Conservation (phyloP, 129 eudicot genomes). For the Kitagawia praeruptora region DNA sequence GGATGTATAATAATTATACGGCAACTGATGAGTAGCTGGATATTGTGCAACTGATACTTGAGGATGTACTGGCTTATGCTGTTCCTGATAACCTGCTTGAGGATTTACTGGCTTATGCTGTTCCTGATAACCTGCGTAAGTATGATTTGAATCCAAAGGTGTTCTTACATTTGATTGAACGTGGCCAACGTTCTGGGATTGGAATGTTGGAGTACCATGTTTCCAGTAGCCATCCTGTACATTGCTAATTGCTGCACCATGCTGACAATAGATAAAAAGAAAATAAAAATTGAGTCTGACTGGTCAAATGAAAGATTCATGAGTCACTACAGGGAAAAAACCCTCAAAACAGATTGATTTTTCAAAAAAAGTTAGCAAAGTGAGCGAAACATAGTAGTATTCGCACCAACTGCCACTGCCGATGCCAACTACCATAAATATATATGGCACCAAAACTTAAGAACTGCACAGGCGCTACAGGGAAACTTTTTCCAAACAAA, state of each 20-base stretch:
- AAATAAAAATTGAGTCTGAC: slow-evolving; percentile 10
- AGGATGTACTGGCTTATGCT: slow-evolving; percentile 31
- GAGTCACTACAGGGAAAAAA: background rate
- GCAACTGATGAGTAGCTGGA: slow-evolving; percentile 42
- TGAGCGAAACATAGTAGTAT: background rate
- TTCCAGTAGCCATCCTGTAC: slow-evolving; percentile 81
- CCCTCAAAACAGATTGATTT: background rate
- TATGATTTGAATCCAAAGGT: slow-evolving; percentile 39
- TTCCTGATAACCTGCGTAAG: slow-evolving; percentile 42
- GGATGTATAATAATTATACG: slow-evolving; percentile 53
- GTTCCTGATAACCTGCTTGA: slow-evolving; percentile 57
- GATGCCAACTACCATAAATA: background rate
- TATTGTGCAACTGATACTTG: slow-evolving; percentile 43
- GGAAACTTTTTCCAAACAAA: background rate
- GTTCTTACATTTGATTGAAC: slow-evolving; percentile 37
- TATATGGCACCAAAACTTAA: background rate
- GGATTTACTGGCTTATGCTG: slow-evolving; percentile 37
- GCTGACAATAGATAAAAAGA: slow-evolving; percentile 37
- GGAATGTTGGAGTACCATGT: slow-evolving; percentile 48
- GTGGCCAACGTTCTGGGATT: slow-evolving; percentile 34
- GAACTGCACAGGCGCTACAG: background rate
- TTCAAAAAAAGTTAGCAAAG: background rate
- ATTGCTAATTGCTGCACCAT: slow-evolving; percentile 43
- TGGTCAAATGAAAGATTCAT: background rate
- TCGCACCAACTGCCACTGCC: background rate